Conservation (phyloP, 371 early-diverging fungal species). For the Cokeromyces recurvatus region DNA sequence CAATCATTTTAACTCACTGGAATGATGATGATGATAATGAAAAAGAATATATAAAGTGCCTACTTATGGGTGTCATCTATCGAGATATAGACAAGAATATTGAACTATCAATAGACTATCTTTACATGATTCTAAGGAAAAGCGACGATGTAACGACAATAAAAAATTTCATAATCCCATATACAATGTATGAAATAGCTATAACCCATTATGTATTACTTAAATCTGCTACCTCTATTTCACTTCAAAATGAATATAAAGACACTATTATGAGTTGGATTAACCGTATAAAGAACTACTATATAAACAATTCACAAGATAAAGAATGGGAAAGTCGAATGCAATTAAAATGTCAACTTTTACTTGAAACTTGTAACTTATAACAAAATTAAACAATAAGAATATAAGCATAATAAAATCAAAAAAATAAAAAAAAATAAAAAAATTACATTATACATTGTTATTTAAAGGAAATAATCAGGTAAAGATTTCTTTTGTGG, state of each 20-base stretch:
- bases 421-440: neutral
- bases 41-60: neutral
- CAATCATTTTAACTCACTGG: neutral
- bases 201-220: too few relatives aligned
- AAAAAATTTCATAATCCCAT: constrained; percentile 13
- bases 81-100: constrained; percentile 5
- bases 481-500: constrained; percentile 81
- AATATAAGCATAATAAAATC: neutral
- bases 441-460: neutral
- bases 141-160: constrained; percentile 7
- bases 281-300: constrained; percentile 8
- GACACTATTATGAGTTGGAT: constrained; percentile 5
- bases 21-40: neutral
- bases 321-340: constrained; percentile 21
- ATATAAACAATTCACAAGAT: constrained; percentile 9
- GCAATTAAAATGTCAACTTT: constrained; percentile 22
- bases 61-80: constrained; percentile 13
- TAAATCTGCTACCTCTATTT: too few relatives aligned
- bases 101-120: constrained; percentile 7
- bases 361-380: constrained; percentile 14
- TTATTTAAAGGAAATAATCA: constrained; percentile 85
- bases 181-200: constrained; percentile 28
- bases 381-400: neutral
- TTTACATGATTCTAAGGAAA: neutral
- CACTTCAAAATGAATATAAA: neutral